Percentiles rank a stretch among this genome's conserved stretches.
Evolutionary conservation across 2,329 filamentous ascomycete species (phyloP).

Genomic region (Aplosporella prunicola): DNA sequence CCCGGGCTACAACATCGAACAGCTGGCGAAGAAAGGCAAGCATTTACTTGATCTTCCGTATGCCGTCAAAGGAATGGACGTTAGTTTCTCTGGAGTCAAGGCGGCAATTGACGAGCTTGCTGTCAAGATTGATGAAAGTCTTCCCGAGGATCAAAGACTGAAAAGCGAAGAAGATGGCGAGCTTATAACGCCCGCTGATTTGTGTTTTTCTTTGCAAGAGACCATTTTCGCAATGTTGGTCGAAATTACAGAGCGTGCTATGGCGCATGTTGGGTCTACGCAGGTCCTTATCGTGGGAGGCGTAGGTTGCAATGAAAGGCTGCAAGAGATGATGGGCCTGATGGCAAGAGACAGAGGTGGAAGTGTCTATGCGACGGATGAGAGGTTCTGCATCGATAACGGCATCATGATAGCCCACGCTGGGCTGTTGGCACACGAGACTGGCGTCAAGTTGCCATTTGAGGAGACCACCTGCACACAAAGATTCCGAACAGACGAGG

Average conservation of each 20-base stretch:
- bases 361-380: conserved; percentile 88
- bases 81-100: conserved; percentile 87
- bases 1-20: conserved; percentile 96
- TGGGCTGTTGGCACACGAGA: conserved; percentile 74
- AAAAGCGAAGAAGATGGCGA: conserved; percentile 42
- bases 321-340: conserved; percentile 97
- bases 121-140: conserved; percentile 45
- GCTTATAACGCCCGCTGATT: conserved; percentile 65
- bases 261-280: conserved; percentile 87
- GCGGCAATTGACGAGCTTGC: conserved; percentile 75
- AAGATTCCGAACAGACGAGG: conserved; percentile 42
- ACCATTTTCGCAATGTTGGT: conserved; percentile 96
- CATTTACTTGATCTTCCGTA: conserved; percentile 82
- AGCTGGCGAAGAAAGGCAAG: conserved; percentile 67
- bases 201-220: conserved; percentile 93
- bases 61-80: conserved; percentile 97
- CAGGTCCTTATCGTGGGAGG: conserved; percentile 94
- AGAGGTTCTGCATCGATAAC: conserved; percentile 97
- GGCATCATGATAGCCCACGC: conserved; percentile 99
- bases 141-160: conserved; percentile 30
- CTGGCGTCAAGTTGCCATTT: conserved; percentile 66
- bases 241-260: conserved; percentile 94
- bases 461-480: conserved; percentile 65
- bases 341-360: conserved; percentile 88
- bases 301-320: conserved; percentile 85